Evolutionary conservation across 306 rosid genomes (phyloP).

Genomic region (Casuarina cunninghamiana): DNA sequence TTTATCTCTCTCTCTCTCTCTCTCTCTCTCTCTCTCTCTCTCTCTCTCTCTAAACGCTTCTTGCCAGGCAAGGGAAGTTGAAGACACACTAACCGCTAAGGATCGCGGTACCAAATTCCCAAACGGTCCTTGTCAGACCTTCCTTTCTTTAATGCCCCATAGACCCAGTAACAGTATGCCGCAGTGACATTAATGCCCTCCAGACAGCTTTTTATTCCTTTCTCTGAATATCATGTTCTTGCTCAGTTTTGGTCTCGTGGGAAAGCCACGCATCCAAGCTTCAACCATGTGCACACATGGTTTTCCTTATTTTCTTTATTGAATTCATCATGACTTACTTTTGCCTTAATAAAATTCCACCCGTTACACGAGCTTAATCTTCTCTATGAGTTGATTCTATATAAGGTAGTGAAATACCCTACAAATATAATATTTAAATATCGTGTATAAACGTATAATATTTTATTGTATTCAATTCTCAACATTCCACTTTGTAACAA

Average conservation of each 20-base stretch:
- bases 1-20: constrained; percentile 36
- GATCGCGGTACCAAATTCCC: constrained; percentile 46
- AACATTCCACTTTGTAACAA: no score
- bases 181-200: constrained; percentile 38
- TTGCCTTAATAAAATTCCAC: background rate
- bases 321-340: background rate
- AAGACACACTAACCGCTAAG: constrained; percentile 61
- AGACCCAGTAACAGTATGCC: constrained; percentile 24
- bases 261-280: background rate
- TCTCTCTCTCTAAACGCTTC: constrained; percentile 34
- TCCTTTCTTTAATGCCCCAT: constrained; percentile 29
- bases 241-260: background rate
- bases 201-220: background rate
- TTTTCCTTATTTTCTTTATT: background rate
- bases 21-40: constrained; percentile 34
- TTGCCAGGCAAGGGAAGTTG: constrained; percentile 81
- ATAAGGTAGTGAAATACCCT: no score
- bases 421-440: no score
- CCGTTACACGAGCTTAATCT: background rate
- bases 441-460: no score
- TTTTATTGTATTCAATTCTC: no score
- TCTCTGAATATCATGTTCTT: no score
- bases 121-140: constrained; percentile 43
- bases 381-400: no score
- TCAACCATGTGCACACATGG: background rate